Base-by-base conservation (phyloP, 2,329 filamentous ascomycete genomes). In the Penicillium sp. region DNA sequence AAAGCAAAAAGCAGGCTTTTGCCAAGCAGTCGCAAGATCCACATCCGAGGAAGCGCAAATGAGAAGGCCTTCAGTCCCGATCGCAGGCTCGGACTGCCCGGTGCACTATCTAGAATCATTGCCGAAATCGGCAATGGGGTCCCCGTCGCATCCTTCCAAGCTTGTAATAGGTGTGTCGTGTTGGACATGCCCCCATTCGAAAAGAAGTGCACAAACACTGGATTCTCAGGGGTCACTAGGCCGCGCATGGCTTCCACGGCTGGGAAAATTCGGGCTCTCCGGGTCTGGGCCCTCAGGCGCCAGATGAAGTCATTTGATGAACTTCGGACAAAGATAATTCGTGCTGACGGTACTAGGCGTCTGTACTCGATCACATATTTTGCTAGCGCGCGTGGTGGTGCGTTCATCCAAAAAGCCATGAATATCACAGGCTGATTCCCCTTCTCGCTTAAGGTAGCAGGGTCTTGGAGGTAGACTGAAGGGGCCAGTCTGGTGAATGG, bases 401-500 rank as follows among this genome's bases (percentile, higher is more conserved):
- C 79, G 46, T 76, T 75, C 68, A 80, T 78, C 79, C 79, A 81
- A 57, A 78, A 72, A 47, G 78, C 67, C 50, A 81, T 63, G 48
- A 81, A 68, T 26, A 81, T 72, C 34, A 63, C 36, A 3, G 55
- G 58, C 23, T 14, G 56, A 45, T 32, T 51, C 10, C 32, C 36
- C 39, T 62, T 29, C 26, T 57, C 39, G 11, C 27, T 47, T 14
- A 45, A 41, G 18, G 57, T 47, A 27, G 58, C 49, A 29, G 73
- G 67, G 43, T 76, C 68, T 46, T 73, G 69, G 45, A 76, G 55
- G 57, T 74, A 77, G 38, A 77, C 65, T 1, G 73, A 70, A 4
- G 68, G 64, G 9, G 68, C 71, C 14, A 79, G 66, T 47, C 66
- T 65, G 18, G 55, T 57, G 61, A 78, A 78, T 29, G 58, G 36